Percentiles rank a stretch among this genome's conserved stretches.
Evolutionary conservation across 352 stramenopile genomes (phyloP).

Genomic region (Phytophthora idaei): DNA sequence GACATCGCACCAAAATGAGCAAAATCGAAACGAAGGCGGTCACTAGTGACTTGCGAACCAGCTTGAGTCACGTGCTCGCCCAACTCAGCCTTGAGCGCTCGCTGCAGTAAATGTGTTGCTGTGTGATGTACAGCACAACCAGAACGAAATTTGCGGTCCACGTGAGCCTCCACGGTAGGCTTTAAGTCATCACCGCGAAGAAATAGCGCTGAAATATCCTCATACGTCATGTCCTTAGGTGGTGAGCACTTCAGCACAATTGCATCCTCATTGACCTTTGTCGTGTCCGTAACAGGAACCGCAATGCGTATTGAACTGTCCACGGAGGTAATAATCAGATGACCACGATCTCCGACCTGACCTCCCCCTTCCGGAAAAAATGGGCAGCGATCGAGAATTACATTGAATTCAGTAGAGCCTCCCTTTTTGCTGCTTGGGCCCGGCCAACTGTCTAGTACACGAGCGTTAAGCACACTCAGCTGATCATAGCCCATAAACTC

Average conservation of each 20-base stretch:
- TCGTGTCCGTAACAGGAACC: slow-evolving; percentile 51
- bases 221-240: slow-evolving; percentile 33
- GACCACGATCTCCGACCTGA: slow-evolving; percentile 71
- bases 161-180: slow-evolving; percentile 41
- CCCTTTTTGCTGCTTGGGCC: background rate
- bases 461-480: slow-evolving; percentile 39
- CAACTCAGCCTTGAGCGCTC: slow-evolving; percentile 66
- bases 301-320: slow-evolving; percentile 9
- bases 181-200: slow-evolving; percentile 3
- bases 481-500: slow-evolving; percentile 72
- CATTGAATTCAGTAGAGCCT: slow-evolving; percentile 30
- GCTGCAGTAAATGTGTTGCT: slow-evolving; percentile 79
- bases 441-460: slow-evolving; percentile 47
- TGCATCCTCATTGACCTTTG: slow-evolving; percentile 42
- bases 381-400: slow-evolving; percentile 64
- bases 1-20: slow-evolving; percentile 76
- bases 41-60: slow-evolving; percentile 64
- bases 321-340: slow-evolving; percentile 34
- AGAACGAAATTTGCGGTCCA: slow-evolving; percentile 56
- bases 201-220: slow-evolving; percentile 34
- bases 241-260: slow-evolving; percentile 57
- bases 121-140: slow-evolving; percentile 75
- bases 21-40: slow-evolving; percentile 85
- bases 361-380: slow-evolving; percentile 83
- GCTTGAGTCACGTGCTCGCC: slow-evolving; percentile 77